phyloP scores from a whole-genome alignment of 1,139 yeast species.

The Blastobotrys aristatus region DNA sequence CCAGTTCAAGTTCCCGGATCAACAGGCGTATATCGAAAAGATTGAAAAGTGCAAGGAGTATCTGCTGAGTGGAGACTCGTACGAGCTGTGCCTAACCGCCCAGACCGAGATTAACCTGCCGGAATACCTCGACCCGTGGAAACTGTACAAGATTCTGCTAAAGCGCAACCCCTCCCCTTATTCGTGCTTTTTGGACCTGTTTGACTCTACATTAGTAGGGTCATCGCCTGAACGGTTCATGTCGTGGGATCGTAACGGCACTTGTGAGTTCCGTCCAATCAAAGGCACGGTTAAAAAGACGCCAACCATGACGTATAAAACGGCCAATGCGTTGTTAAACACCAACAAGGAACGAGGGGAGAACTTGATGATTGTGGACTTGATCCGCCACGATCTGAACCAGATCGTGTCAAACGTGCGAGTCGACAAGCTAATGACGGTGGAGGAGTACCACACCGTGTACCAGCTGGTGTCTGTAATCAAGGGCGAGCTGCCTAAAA shows the following conservation, averaged over 20 bases:
- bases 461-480: slow-evolving; percentile 90
- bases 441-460: slow-evolving; percentile 89
- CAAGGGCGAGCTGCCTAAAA: slow-evolving; percentile 48
- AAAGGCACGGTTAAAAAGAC: slow-evolving; percentile 87
- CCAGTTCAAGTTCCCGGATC: slow-evolving; percentile 49
- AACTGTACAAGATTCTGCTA: slow-evolving; percentile 67
- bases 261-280: slow-evolving; percentile 84
- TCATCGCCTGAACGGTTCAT: slow-evolving; percentile 94
- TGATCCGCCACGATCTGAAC: slow-evolving; percentile 86
- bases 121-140: slow-evolving; percentile 53
- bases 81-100: slow-evolving; percentile 86
- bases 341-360: slow-evolving; percentile 96
- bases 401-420: slow-evolving; percentile 61
- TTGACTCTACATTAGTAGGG: slow-evolving; percentile 61
- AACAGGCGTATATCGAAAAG: slow-evolving; percentile 48
- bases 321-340: slow-evolving; percentile 61
- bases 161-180: slow-evolving; percentile 87
- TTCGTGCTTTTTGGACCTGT: slow-evolving; percentile 72
- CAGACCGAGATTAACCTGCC: slow-evolving; percentile 55
- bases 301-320: slow-evolving; percentile 39
- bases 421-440: slow-evolving; percentile 78
- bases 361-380: slow-evolving; percentile 92
- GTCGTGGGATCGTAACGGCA: slow-evolving; percentile 56
- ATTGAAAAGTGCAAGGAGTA: slow-evolving; percentile 64
- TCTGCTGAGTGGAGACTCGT: slow-evolving; percentile 80